Base-by-base conservation (phyloP, 2,329 filamentous ascomycete genomes). In the Venturia pyrina region DNA sequence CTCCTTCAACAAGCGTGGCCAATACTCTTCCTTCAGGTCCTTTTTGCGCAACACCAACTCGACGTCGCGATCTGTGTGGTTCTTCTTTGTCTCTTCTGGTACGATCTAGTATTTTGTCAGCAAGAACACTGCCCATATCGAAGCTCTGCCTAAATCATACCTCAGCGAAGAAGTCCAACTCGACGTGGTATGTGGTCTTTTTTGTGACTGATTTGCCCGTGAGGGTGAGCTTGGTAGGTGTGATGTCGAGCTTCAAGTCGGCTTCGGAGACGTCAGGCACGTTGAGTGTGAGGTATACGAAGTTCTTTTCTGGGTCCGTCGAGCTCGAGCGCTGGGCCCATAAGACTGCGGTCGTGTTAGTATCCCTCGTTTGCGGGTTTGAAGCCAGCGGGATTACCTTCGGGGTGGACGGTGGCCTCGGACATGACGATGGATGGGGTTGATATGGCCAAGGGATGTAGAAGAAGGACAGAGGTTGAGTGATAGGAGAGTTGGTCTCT, bases 11-110 rank as follows among this genome's bases (percentile, higher is more conserved):
- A 99, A 85, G 70, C 95, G 87, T 69, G 93, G 93, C 95, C 95
- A 99, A 86, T 89, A 98, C 79, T 95, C 91, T 74, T 91, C 87
- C 80, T 92, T 90, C 70, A 95, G 84, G 75, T 96, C 92, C 88
- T 97, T 97, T 90, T 99, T 99, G 80, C 91, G 87, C 78, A 99
- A 85, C 77, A 96, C 90, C 73, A 98, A 79, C 82, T 96, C 89
- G 71, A 97, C 83, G 74, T 92, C 92, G 79, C 93, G 91, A 75
- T 86, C 83, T 59, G 89, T 96, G 85, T 97, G 91, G 83, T 91
- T 87, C 75, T 89, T 86, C 82, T 93, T 95, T 83, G 86, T 91
- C 78, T 90, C 87, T 68, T 85, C 85, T 68, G 87, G 83, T 78
- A 97, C 92, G 79, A 99, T 96, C 81, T 64, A n/a, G 21, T 13